Evolutionary conservation across 768 basidiomycete species (phyloP).

Genomic region (Inosperma sp.): DNA sequence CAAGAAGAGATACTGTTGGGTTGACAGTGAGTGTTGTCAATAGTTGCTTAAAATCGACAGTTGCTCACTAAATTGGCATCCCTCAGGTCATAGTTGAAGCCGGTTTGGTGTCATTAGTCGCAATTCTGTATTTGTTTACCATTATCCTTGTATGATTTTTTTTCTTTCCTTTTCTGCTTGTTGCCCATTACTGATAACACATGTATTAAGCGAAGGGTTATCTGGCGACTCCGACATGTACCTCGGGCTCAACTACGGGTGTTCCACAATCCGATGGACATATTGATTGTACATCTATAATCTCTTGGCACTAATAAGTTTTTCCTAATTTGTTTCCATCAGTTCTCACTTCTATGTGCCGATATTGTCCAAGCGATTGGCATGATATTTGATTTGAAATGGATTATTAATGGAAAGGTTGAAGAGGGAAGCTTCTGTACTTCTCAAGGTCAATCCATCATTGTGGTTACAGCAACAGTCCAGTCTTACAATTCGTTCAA

Average conservation of each 20-base stretch:
- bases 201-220: background rate
- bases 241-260: background rate
- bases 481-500: background rate
- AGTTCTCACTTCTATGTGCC: slow-evolving; percentile 3
- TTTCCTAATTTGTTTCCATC: background rate
- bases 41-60: background rate
- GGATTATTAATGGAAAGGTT: background rate
- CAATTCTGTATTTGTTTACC: background rate
- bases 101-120: background rate
- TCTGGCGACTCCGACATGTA: background rate
- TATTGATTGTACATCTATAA: background rate
- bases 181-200: background rate
- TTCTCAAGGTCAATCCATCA: background rate
- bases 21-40: background rate
- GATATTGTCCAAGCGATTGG: background rate
- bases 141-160: background rate
- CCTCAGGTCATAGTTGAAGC: background rate
- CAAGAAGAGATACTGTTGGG: slow-evolving; percentile 1
- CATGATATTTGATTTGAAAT: background rate
- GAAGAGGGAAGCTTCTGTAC: background rate
- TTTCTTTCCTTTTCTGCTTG: background rate
- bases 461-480: background rate
- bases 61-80: background rate
- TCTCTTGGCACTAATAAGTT: background rate
- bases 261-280: slow-evolving; percentile 2